phyloP scores from a whole-genome alignment of 306 rosid species.

The Corylus americana region DNA sequence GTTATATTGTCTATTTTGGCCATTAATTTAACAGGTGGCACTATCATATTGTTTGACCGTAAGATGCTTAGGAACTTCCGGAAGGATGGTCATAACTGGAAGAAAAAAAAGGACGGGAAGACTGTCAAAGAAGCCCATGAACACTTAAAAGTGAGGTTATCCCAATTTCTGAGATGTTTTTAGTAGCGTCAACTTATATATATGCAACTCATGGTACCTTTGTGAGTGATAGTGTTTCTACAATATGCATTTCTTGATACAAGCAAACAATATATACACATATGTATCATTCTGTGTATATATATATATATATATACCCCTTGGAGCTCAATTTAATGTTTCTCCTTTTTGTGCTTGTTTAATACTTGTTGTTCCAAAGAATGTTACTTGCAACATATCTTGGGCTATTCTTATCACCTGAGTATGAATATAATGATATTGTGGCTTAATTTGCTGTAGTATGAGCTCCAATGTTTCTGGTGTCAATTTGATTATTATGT shows the following conservation, averaged over 20 bases:
- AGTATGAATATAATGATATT: conserved; percentile 4
- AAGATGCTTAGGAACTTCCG: conserved; percentile 96
- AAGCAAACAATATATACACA: background rate
- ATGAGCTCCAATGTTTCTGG: background rate
- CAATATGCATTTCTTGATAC: background rate
- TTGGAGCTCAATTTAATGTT: background rate
- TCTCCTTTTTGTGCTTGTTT: background rate
- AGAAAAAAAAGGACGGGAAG: conserved; percentile 97
- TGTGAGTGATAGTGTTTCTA: background rate
- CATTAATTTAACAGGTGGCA: conserved; percentile 70
- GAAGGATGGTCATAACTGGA: conserved; percentile 98
- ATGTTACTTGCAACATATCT: background rate
- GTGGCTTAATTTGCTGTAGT: background rate
- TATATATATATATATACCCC: background rate
- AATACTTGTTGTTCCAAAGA: background rate
- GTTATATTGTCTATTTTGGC: conserved; percentile 19
- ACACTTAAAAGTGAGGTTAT: conserved; percentile 84
- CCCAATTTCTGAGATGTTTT: conserved; percentile 16
- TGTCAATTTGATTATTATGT: background rate
- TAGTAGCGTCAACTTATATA: conserved; percentile 7
- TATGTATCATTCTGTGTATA: background rate
- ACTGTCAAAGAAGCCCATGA: conserved; percentile 99
- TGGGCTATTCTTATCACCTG: background rate
- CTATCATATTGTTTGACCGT: conserved; percentile 78
- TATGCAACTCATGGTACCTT: conserved; percentile 5